Conservation (phyloP, 73 alveolate species). For the Chromera velia region DNA sequence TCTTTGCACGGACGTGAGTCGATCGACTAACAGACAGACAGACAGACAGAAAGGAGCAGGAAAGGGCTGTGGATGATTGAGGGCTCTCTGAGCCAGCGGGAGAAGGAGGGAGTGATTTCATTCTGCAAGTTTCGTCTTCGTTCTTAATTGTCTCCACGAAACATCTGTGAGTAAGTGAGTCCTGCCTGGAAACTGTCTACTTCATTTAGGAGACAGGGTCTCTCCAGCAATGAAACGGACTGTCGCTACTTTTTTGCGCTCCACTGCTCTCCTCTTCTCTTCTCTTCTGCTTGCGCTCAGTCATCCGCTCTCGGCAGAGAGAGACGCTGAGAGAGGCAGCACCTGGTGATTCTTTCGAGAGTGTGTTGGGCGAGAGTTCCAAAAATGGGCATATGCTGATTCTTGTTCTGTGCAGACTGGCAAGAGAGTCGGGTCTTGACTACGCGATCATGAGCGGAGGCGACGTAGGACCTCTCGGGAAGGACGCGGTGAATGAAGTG, state of each 20-base stretch:
- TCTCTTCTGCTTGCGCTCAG: neutral
- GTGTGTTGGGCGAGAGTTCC: no score
- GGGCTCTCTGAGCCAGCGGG: neutral
- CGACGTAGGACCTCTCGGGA: constrained; percentile 76
- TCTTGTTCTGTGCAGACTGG: no score
- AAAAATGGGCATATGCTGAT: no score
- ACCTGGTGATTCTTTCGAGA: no score
- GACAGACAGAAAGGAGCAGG: neutral
- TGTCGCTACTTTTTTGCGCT: no score
- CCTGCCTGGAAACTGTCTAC: no score
- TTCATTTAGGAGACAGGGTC: no score
- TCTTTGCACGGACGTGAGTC: constrained; percentile 74
- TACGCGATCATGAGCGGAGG: constrained; percentile 82
- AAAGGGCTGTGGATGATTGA: neutral
- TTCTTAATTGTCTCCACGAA: no score
- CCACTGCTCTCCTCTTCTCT: neutral
- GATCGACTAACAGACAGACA: neutral
- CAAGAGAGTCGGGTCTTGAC: constrained; percentile 56
- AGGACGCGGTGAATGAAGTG: constrained; percentile 51
- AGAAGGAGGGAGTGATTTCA: no score
- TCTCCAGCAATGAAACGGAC: no score
- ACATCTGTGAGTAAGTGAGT: no score
- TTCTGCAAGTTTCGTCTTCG: no score
- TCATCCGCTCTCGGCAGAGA: neutral
- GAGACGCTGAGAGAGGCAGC: neutral